Base-by-base conservation (phyloP, 2,329 filamentous ascomycete species). In the Thyridium curvatum region DNA sequence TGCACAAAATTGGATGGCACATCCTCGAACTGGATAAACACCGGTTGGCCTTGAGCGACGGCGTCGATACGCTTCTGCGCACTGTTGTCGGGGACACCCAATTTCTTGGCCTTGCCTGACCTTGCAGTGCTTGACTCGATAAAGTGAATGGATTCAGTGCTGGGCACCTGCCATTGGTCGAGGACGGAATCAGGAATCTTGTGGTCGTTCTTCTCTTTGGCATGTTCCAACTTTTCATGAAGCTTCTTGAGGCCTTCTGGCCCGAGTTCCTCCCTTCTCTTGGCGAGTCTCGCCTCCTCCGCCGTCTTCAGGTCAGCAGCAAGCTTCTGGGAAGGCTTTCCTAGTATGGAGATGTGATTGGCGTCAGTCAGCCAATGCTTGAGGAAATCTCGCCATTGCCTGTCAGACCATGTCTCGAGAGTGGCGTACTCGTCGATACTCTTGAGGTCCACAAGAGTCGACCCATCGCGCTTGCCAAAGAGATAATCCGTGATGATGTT, bases 21-120 rank as follows among this genome's bases (percentile, higher is more conserved):
- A 53, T 95, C 83, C 62, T 98, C 93, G 48, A 94, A 98, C 61
- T 98, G 91, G n/a, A 98, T 73, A 61, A 96, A 98, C 3, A 97
- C 68, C 0, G 88, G 84, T n/a, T 82, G 58, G 7, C 66, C 69
- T 14, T 66, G 48, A 30, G 33, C 43, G 1, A 43, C 18, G 4
- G 74, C 71, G 55, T 97, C 86, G 35, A 98, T 78, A 35, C 82
- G 62, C 43, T 79, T 72, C 59, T 98, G 93, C 4, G 87, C 77
- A 4, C 73, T 59, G 48, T 87, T 91, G 21, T 80, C 64, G 0
- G 74, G 69, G 17, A 72, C 64, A 1, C 89, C 90, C 35, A 89
- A 66, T 45, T 78, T 72, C 50, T 81, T 76, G 12, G 90, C 93
- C 43, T 81, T 66, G 21, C 93, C 93, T 34, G 86, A 84, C 18